Conservation (phyloP, 2,329 filamentous ascomycete genomes). For the Phyllachora maydis region DNA sequence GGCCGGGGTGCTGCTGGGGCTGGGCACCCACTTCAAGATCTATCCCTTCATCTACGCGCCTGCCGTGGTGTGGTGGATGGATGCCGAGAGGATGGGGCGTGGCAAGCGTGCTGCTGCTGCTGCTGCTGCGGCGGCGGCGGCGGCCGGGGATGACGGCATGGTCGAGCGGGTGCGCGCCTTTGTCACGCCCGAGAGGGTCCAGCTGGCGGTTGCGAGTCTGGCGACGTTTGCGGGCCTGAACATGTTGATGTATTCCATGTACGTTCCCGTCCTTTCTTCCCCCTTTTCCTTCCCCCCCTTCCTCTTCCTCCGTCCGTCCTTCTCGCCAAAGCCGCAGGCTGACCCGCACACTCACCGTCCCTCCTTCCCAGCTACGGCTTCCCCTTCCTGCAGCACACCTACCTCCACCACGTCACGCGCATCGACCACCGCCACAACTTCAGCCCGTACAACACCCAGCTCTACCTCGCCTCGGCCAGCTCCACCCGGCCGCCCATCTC, state of each 20-base stretch:
- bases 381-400: constrained; percentile 77
- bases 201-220: constrained; percentile 43
- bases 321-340: background rate
- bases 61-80: constrained; percentile 65
- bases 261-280: constrained; percentile 11
- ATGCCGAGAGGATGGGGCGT: constrained; percentile 25
- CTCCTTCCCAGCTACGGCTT: constrained; percentile 39
- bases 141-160: background rate
- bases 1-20: constrained; percentile 56
- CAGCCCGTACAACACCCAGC: constrained; percentile 80
- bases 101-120: too few species aligned
- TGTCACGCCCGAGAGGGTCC: constrained; percentile 30
- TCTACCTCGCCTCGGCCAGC: constrained; percentile 66
- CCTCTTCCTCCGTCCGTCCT: background rate
- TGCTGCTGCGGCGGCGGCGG: too few species aligned
- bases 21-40: constrained; percentile 93
- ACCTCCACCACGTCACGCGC: constrained; percentile 76
- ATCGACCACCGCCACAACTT: constrained; percentile 98
- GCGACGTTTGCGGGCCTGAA: constrained; percentile 58
- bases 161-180: constrained; percentile 16
- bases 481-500: constrained; percentile 30
- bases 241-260: constrained; percentile 55
- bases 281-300: constrained; percentile 1
- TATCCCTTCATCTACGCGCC: constrained; percentile 93
- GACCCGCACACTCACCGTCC: constrained; percentile 2